phyloP scores from a whole-genome alignment of 164 flowering plant species.

The Nelumbo lutea region DNA sequence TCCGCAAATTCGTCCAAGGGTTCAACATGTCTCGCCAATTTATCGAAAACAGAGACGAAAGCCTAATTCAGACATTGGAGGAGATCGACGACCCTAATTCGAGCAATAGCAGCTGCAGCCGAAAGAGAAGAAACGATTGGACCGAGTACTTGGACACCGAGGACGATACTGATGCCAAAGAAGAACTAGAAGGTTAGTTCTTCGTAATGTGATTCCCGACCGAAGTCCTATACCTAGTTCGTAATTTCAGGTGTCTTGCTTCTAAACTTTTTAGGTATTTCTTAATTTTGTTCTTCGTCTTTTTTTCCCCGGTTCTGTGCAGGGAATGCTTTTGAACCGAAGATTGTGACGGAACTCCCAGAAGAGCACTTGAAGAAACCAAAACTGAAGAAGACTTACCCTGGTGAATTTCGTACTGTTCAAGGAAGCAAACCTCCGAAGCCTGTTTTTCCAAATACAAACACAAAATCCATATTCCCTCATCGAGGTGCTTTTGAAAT shows the following conservation, averaged over 20 bases:
- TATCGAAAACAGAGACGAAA: constrained; percentile 11
- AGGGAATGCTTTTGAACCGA: constrained; percentile 21
- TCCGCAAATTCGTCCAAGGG: constrained; percentile 66
- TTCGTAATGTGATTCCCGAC: too few species aligned
- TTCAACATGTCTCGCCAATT: constrained; percentile 72
- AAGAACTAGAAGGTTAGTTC: constrained; percentile 1
- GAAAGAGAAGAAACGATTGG: constrained; percentile 56
- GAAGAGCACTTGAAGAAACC: constrained; percentile 44
- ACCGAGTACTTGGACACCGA: constrained; percentile 47
- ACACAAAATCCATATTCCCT: neutral
- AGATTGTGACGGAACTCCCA: constrained; percentile 59
- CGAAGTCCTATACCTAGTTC: neutral
- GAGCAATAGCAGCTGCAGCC: neutral
- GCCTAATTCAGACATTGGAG: neutral
- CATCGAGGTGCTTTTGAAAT: constrained; percentile 6
- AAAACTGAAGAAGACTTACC: constrained; percentile 20
- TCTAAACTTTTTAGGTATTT: neutral
- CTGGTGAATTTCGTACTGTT: neutral
- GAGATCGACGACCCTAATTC: neutral
- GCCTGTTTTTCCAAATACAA: constrained; percentile 36
- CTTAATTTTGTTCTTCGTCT: too few species aligned
- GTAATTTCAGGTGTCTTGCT: neutral
- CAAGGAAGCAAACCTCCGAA: constrained; percentile 20
- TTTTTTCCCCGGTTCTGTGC: too few species aligned
- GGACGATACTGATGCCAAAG: constrained; percentile 9